A percentile compares a stretch with the other conserved stretches of the same genome.
Conservation (phyloP, 441 rosid species). For the Syzygium malaccense region DNA sequence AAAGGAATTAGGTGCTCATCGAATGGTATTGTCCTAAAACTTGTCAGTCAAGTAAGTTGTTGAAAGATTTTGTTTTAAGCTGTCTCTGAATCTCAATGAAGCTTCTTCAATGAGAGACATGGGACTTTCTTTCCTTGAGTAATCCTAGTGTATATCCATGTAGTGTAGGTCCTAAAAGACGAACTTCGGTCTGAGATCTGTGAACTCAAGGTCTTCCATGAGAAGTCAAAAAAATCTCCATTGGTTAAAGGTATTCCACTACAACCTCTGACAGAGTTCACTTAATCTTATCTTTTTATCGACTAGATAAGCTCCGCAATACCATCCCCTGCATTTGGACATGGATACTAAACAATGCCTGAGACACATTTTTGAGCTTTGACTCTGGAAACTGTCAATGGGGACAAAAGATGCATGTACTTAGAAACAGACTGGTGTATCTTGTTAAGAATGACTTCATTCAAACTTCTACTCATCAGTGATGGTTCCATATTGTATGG, state of each 20-base stretch:
- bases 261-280: not conserved
- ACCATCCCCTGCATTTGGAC: not conserved
- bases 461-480: not conserved
- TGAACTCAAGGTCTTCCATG: not conserved
- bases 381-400: not conserved
- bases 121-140: not conserved
- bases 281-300: not conserved
- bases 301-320: not conserved
- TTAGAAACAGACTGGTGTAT: not conserved
- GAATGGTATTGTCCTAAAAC: not conserved
- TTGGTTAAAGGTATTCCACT: not conserved
- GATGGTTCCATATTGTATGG: not conserved
- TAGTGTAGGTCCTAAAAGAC: not conserved
- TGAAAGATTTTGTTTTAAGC: not conserved
- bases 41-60: not conserved
- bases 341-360: not conserved
- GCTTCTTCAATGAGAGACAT: not conserved
- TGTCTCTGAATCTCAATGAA: not conserved
- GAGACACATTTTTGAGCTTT: not conserved
- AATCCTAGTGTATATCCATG: not conserved
- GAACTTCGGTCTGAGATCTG: not conserved
- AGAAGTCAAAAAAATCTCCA: not conserved
- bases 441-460: not conserved
- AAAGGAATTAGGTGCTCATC: not conserved
- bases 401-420: not conserved